Evolutionary conservation across 140 eudicot genomes (phyloP).

Genomic region (Ambrosia hybrid): DNA sequence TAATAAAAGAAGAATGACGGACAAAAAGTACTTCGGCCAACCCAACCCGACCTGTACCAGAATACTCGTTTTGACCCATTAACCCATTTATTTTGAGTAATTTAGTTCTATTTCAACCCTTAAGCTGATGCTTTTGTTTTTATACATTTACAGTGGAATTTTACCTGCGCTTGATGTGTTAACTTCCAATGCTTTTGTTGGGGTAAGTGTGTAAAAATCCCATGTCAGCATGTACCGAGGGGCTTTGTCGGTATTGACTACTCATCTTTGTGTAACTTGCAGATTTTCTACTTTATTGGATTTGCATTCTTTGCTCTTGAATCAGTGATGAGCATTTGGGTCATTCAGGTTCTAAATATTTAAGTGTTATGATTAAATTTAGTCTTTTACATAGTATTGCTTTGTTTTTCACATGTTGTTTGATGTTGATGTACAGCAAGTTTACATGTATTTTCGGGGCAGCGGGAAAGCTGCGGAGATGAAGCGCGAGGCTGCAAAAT

Average conservation of each 20-base stretch:
- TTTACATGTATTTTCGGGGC: slow-evolving; percentile 79
- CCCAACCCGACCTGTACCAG: not conserved
- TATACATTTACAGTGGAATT: slow-evolving; percentile 65
- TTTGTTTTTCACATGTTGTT: not conserved
- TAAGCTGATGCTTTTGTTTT: slow-evolving; percentile 10
- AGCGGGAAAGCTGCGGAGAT: slow-evolving; percentile 84
- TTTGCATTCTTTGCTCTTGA: slow-evolving; percentile 61
- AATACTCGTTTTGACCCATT: not conserved
- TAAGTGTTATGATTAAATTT: not conserved
- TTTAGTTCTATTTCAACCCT: not conserved
- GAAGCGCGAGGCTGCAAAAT: slow-evolving; percentile 72
- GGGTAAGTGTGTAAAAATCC: slow-evolving; percentile 56
- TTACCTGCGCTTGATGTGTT: slow-evolving; percentile 69
- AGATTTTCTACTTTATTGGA: slow-evolving; percentile 72
- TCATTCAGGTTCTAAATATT: slow-evolving; percentile 58
- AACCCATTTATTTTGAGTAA: not conserved
- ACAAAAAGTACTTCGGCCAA: not conserved
- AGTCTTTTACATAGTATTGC: not conserved
- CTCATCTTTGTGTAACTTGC: slow-evolving; percentile 26
- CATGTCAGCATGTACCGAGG: not conserved
- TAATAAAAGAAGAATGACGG: not conserved
- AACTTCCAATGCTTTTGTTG: slow-evolving; percentile 52
- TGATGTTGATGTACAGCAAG: slow-evolving; percentile 47
- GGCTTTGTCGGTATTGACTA: not conserved
- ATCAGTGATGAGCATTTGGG: slow-evolving; percentile 81